Conservation (phyloP, 305 asterid species). For the Stenogyne calaminthoides region DNA sequence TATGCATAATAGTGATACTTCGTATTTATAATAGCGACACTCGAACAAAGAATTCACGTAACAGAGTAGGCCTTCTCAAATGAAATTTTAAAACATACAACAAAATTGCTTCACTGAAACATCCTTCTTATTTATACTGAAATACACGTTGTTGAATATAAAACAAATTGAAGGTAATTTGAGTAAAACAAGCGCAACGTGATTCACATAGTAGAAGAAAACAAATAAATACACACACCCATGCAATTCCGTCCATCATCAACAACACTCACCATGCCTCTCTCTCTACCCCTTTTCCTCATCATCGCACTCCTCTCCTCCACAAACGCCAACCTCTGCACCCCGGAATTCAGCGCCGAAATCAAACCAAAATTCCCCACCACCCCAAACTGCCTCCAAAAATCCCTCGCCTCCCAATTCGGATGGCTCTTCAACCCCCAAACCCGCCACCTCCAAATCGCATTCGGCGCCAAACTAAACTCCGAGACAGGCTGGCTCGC, state of each 20-base stretch:
- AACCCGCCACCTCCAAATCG: slow-evolving; percentile 41
- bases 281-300: background rate
- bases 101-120: too few species aligned
- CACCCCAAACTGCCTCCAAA: slow-evolving; percentile 34
- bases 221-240: background rate
- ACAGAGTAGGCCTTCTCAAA: too few species aligned
- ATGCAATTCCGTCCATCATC: background rate
- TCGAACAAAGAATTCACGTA: too few species aligned
- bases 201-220: background rate
- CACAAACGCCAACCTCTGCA: slow-evolving; percentile 37
- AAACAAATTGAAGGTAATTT: too few species aligned
- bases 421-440: slow-evolving; percentile 40
- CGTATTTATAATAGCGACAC: too few species aligned
- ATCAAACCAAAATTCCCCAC: background rate
- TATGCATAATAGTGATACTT: too few species aligned
- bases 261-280: slow-evolving; percentile 15
- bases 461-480: slow-evolving; percentile 45
- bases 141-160: too few species aligned
- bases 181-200: too few species aligned
- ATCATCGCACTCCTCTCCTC: background rate
- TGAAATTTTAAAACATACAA: too few species aligned
- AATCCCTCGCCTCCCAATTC: slow-evolving; percentile 42
- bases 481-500: slow-evolving; percentile 54
- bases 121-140: too few species aligned
- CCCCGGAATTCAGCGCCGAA: slow-evolving; percentile 24